A percentile compares a stretch with the other conserved stretches of the same genome.
phyloP scores from a whole-genome alignment of 2,329 filamentous ascomycete genomes.

The Paracoccidioides lutzii region DNA sequence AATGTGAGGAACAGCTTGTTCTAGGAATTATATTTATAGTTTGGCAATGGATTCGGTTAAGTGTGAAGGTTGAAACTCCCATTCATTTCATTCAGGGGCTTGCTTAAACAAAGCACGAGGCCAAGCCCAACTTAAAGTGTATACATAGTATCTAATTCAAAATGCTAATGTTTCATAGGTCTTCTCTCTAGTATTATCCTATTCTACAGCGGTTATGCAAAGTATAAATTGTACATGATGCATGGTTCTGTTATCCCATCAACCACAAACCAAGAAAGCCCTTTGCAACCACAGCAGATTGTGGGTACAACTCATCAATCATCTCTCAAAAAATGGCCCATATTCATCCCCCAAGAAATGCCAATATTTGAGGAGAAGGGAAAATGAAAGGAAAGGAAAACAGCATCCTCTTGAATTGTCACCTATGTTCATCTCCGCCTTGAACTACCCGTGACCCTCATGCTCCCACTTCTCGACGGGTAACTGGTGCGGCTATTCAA shows the following conservation, averaged over 20 bases:
- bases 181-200: not conserved
- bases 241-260: not conserved
- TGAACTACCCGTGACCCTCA: not conserved
- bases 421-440: not conserved
- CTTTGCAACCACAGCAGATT: not conserved
- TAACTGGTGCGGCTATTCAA: not conserved
- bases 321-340: not conserved
- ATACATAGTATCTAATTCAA: not conserved
- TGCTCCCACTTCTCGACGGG: not conserved
- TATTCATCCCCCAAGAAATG: not conserved
- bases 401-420: not conserved
- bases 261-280: not conserved
- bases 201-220: not conserved
- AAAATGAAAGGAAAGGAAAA: not conserved
- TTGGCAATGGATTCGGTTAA: not conserved
- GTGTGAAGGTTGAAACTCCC: not conserved
- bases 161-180: not conserved
- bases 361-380: not conserved
- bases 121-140: not conserved
- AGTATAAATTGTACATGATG: not conserved
- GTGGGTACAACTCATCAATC: too few species aligned
- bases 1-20: not conserved
- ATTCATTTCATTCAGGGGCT: not conserved
- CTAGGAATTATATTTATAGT: not conserved
- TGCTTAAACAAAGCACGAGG: not conserved